Evolutionary conservation across 345 rosid species (phyloP).

Genomic region (Lepidium didymum): DNA sequence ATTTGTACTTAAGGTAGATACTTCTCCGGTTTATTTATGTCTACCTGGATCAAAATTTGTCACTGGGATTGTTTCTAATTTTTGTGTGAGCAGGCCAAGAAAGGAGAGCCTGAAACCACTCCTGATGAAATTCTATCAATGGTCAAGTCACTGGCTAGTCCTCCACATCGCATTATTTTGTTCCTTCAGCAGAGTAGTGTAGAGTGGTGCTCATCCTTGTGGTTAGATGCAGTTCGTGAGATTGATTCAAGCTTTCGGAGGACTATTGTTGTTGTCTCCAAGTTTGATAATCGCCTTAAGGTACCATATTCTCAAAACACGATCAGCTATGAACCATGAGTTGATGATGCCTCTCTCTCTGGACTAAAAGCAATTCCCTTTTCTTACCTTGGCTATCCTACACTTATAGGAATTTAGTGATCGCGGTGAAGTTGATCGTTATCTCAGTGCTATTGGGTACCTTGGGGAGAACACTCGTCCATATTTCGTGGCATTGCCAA

Average conservation of each 20-base stretch:
- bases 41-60: background rate
- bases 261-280: constrained; percentile 85
- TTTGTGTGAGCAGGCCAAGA: constrained; percentile 56
- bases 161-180: constrained; percentile 87
- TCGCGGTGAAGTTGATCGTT: constrained; percentile 86
- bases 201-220: constrained; percentile 95
- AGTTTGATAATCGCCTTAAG: constrained; percentile 96
- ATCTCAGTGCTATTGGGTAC: constrained; percentile 90
- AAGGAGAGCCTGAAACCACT: constrained; percentile 93
- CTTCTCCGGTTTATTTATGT: background rate
- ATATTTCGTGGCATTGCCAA: constrained; percentile 83
- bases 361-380: background rate
- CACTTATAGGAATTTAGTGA: constrained; percentile 65
- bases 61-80: background rate
- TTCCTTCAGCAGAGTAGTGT: constrained; percentile 98
- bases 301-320: constrained; percentile 21
- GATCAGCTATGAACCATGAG: background rate
- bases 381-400: constrained; percentile 3
- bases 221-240: constrained; percentile 87
- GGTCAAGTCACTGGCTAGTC: constrained; percentile 90
- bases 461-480: constrained; percentile 87
- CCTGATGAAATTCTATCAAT: constrained; percentile 89
- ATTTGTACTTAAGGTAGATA: constrained; percentile 80
- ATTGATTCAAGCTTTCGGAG: constrained; percentile 87
- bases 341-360: background rate